phyloP scores from a whole-genome alignment of 805 yeast genomes.

The Wickerhamomyces mucosus region DNA sequence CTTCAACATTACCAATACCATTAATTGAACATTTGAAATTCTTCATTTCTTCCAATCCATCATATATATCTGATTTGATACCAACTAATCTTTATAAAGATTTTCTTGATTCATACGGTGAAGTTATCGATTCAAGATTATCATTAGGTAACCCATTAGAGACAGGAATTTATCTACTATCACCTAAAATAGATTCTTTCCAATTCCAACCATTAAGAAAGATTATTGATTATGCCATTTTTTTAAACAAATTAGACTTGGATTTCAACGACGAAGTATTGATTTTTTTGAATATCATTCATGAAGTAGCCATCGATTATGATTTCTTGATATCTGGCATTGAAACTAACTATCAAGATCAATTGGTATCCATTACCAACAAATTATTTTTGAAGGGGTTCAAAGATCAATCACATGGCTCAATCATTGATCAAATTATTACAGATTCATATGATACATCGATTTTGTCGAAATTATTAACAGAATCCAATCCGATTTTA shows the following conservation, averaged over 20 bases:
- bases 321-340: conserved; percentile 22
- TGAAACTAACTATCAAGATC: not conserved
- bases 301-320: conserved; percentile 30
- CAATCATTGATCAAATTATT: conserved; percentile 10
- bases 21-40: conserved; percentile 5
- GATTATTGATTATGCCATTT: conserved; percentile 17
- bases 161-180: conserved; percentile 26
- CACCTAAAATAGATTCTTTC: conserved; percentile 5
- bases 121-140: conserved; percentile 25
- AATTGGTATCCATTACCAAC: not conserved
- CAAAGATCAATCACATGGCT: conserved; percentile 14
- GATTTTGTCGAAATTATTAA: conserved; percentile 2
- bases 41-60: conserved; percentile 11
- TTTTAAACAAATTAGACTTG: conserved; percentile 16
- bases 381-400: conserved; percentile 5
- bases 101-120: conserved; percentile 21
- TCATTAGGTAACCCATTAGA: conserved; percentile 40
- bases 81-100: conserved; percentile 12
- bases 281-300: conserved; percentile 23
- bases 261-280: conserved; percentile 11
- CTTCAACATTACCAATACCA: conserved; percentile 1
- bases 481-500: conserved; percentile 2
- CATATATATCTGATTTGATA: conserved; percentile 1
- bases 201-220: conserved; percentile 9
- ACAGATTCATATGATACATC: conserved; percentile 10